These are phyloP conservation scores for Diaporthe sp. DNA, from an alignment of 2,329 filamentous ascomycete species.

Conservation along the genomic window DNA sequence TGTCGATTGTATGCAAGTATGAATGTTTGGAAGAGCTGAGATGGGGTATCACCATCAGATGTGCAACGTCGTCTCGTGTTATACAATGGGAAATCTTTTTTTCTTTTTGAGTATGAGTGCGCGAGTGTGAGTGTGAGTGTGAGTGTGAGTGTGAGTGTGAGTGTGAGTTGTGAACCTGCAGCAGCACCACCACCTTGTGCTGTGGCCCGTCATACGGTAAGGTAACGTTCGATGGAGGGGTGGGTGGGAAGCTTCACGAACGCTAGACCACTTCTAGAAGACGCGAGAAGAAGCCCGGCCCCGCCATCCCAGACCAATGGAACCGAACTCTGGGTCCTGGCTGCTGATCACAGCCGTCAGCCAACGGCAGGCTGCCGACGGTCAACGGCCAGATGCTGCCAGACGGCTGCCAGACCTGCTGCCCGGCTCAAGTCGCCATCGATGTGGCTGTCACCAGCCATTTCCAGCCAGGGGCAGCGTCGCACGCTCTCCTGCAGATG, in stretches of 20 bases:
- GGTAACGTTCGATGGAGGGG: not conserved
- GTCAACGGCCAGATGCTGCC: not conserved
- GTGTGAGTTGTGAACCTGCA: not conserved
- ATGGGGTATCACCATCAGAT: not conserved
- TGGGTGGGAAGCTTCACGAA: not conserved
- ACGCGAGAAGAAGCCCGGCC: conserved; percentile 29
- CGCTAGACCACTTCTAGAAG: conserved; percentile 37
- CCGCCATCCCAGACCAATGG: conserved; percentile 22
- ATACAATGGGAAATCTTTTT: not conserved
- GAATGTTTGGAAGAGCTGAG: not conserved
- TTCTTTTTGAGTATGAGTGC: no score
- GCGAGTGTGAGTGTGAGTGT: not conserved
- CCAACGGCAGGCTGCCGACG: not conserved
- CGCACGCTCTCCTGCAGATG: conserved; percentile 2
- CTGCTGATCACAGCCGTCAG: conserved; percentile 17
- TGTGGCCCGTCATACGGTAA: not conserved
- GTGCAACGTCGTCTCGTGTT: not conserved
- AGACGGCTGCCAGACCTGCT: conserved; percentile 7
- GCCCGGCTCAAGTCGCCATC: not conserved
- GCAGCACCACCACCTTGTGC: not conserved
- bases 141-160: not conserved
- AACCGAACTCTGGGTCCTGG: conserved; percentile 14
- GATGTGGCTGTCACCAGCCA: not conserved
- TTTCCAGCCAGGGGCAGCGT: not conserved
- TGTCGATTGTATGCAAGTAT: not conserved